Evolutionary conservation across 1,284 basidiomycete genomes (phyloP), one percentile per base, ranked within the genome.

Genomic region (Sporisorium exsertum): DNA sequence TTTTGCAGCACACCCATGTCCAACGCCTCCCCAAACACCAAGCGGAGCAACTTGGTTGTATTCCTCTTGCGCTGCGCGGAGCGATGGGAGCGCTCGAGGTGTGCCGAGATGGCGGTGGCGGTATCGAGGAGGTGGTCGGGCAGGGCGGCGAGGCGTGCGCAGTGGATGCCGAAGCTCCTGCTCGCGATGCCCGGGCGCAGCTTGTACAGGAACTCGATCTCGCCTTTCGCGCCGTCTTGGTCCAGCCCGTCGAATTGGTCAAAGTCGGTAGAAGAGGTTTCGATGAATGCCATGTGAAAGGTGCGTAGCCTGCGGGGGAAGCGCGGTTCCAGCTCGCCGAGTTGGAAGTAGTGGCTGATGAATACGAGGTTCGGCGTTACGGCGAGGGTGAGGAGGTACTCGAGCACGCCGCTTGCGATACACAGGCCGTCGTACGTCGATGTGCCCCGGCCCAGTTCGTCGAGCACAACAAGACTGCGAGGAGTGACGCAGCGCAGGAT

Each of bases 401-500:
- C 61, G 15, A 84, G 58, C 18, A 84, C 79, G 0, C 79, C 78
- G 15, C 66, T 47, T 0, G 82, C 79, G 10, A 81, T 77, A 18
- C 81, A 79, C 3, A 73, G 26, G 4, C 80, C 81, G 50, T 84
- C 81, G 47, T 75, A 72, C 37, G 81, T 80, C 27, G 64, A 70
- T 4, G 75, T 83, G 0, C 79, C 79, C 0, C 79, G 50, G 0
- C 80, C 81, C 1, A 82, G 64, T 50, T 84, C 82, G 54, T 83
- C 81, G 7, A 83, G 59, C 5, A 84, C 67, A 4, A 84, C 80
- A 5, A 84, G 68, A 1, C 59, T 93, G 0, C 81, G 71, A 0
- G 63, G 32, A 2, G 85, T 85, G 0, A 84, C 79, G 1, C 72
- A 59, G 33, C 81, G 79, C 18, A 98, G 86, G 63, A 98, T 95